Percentiles rank a stretch among this genome's conserved stretches.
phyloP scores from a whole-genome alignment of 495 filamentous ascomycete species.

The Trichoderma orchidacearum region DNA sequence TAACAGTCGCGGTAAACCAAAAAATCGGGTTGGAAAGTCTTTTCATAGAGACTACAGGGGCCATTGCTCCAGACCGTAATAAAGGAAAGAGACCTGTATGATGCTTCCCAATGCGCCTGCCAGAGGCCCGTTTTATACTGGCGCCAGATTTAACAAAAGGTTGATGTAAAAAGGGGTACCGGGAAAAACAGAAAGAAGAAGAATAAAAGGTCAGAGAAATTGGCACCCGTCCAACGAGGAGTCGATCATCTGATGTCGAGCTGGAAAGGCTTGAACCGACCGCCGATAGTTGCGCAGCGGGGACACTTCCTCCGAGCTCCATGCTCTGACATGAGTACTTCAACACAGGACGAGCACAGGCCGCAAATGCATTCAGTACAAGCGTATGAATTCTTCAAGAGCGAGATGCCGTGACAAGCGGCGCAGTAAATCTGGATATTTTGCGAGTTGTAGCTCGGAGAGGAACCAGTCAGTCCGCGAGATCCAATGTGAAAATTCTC shows the following conservation, averaged over 20 bases:
- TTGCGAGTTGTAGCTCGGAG: conserved; percentile 38
- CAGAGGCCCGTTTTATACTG: not conserved
- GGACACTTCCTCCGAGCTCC: conserved; percentile 49
- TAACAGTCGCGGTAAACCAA: not conserved
- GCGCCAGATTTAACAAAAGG: not conserved
- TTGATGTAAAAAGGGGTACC: not conserved
- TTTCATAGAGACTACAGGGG: not conserved
- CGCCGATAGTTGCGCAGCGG: conserved; percentile 50
- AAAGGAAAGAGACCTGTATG: not conserved
- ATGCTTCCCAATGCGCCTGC: not conserved
- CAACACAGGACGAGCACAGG: conserved; percentile 73
- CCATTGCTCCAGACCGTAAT: not conserved
- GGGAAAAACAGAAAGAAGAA: not conserved
- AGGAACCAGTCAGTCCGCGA: conserved; percentile 38
- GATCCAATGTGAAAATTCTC: conserved; percentile 52
- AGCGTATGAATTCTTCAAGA: conserved; percentile 69
- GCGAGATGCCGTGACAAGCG: conserved; percentile 57
- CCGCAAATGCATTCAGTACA: conserved; percentile 93
- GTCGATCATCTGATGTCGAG: conserved; percentile 43
- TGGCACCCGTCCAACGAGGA: not conserved
- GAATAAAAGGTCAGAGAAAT: not conserved
- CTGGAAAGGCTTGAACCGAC: conserved; percentile 55
- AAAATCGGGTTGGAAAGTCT: not conserved
- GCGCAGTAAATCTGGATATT: conserved; percentile 82
- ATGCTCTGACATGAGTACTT: conserved; percentile 55